Conservation (phyloP, 257 asterid genomes). For the Solanum tacnaense region DNA sequence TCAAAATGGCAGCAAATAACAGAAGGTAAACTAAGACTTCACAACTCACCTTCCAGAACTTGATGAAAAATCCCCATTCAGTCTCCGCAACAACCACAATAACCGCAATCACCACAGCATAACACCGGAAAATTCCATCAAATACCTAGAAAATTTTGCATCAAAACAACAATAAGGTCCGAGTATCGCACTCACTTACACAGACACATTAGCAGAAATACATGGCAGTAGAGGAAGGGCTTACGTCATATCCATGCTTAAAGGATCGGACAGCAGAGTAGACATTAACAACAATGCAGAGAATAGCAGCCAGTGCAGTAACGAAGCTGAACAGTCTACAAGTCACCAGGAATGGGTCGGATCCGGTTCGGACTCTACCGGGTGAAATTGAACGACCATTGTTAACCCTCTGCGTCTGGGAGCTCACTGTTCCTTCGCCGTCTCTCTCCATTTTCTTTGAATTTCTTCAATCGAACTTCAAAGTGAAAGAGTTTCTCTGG, state of each 20-base stretch:
- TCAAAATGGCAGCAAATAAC: background rate
- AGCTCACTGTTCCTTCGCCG: slow-evolving; percentile 1
- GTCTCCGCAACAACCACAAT: slow-evolving; percentile 82
- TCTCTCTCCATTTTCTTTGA: slow-evolving; percentile 10
- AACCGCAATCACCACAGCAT: slow-evolving; percentile 66
- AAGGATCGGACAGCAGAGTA: slow-evolving; percentile 83
- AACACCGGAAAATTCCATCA: slow-evolving; percentile 95
- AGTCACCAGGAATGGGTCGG: slow-evolving; percentile 47
- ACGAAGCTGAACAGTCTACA: slow-evolving; percentile 67
- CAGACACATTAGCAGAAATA: background rate
- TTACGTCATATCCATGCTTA: slow-evolving; percentile 67
- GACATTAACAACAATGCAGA: slow-evolving; percentile 75
- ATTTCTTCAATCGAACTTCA: background rate
- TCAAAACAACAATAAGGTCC: background rate
- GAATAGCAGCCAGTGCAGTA: slow-evolving; percentile 60
- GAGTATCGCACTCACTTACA: background rate
- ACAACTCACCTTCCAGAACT: slow-evolving; percentile 55
- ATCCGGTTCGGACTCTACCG: slow-evolving; percentile 21
- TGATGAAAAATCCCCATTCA: slow-evolving; percentile 68
- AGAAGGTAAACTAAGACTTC: background rate
- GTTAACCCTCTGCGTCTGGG: background rate
- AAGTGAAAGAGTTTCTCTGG: background rate
- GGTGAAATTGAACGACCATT: slow-evolving; percentile 3
- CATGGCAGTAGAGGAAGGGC: background rate
- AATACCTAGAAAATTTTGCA: slow-evolving; percentile 31